Percentiles rank a stretch among this genome's conserved stretches.
Conservation (phyloP, 2,329 filamentous ascomycete species). For the Xylariaceae sp. region DNA sequence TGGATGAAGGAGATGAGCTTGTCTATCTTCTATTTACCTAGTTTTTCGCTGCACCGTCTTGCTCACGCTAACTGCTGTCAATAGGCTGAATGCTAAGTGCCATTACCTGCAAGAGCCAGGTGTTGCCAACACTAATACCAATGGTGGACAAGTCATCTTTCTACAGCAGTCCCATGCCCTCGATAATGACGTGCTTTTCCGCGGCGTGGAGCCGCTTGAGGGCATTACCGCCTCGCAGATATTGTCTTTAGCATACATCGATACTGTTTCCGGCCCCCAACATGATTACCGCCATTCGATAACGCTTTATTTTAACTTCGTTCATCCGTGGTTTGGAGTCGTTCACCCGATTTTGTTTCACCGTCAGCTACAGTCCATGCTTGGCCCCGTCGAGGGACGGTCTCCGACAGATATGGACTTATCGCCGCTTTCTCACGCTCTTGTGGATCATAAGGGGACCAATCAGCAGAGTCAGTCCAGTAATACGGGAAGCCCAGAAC, state of each 20-base stretch:
- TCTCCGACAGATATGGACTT: constrained; percentile 20
- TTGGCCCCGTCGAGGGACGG: constrained; percentile 19
- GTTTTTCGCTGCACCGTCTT: neutral
- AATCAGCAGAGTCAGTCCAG: constrained; percentile 13
- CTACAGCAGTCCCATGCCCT: constrained; percentile 30
- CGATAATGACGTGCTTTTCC: constrained; percentile 28
- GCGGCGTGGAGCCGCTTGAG: constrained; percentile 30
- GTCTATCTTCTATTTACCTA: neutral
- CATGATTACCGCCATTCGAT: constrained; percentile 38
- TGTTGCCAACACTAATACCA: constrained; percentile 23
- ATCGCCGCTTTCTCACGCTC: constrained; percentile 21
- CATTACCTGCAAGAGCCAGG: constrained; percentile 32
- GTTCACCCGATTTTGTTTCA: constrained; percentile 40
- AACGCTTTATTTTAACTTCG: constrained; percentile 38
- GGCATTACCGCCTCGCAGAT: constrained; percentile 38
- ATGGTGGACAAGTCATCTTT: constrained; percentile 29
- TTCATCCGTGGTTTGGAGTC: constrained; percentile 41
- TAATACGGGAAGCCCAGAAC: constrained; percentile 15
- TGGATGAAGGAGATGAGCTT: neutral
- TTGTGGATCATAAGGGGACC: constrained; percentile 13
- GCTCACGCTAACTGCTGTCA: constrained; percentile 15
- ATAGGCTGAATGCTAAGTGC: constrained; percentile 34
- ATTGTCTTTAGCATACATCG: constrained; percentile 37
- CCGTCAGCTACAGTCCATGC: constrained; percentile 29
- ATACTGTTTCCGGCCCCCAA: constrained; percentile 26